These are phyloP conservation scores for Gnetum montanum DNA, from an alignment of 75 land plant species.

Conservation along the genomic window DNA sequence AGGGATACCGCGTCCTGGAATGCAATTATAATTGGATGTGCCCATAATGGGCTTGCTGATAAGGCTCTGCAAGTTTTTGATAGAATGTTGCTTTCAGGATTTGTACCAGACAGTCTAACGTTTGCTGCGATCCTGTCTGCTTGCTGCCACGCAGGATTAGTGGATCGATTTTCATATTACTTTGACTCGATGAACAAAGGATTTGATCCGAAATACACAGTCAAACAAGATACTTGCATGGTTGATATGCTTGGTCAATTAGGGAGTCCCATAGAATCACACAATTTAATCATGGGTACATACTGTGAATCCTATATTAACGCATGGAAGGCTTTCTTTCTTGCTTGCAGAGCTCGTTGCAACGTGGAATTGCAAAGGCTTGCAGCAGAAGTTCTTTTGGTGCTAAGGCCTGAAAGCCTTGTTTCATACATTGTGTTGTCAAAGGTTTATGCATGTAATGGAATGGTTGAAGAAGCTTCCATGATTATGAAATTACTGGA, in stretches of 20 bases:
- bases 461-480: not conserved
- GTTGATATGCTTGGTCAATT: not conserved
- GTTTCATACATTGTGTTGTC: not conserved
- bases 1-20: slow-evolving; percentile 12
- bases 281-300: not conserved
- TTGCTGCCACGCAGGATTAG: not conserved
- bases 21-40: not conserved
- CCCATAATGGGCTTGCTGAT: not conserved
- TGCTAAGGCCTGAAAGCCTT: not conserved
- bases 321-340: not conserved
- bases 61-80: not conserved
- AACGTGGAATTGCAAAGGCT: not conserved
- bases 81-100: not conserved
- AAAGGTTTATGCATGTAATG: not conserved
- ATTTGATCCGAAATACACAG: not conserved
- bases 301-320: not conserved
- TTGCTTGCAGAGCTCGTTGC: not conserved
- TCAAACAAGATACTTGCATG: not conserved
- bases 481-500: not conserved
- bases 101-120: not conserved
- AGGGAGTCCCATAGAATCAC: not conserved
- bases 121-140: slow-evolving; percentile 6
- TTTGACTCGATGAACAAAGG: not conserved
- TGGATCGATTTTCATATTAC: not conserved
- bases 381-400: not conserved